Percentiles rank a stretch among this genome's conserved stretches.
phyloP scores from a whole-genome alignment of 768 basidiomycete species.

The Podaxis sp. region DNA sequence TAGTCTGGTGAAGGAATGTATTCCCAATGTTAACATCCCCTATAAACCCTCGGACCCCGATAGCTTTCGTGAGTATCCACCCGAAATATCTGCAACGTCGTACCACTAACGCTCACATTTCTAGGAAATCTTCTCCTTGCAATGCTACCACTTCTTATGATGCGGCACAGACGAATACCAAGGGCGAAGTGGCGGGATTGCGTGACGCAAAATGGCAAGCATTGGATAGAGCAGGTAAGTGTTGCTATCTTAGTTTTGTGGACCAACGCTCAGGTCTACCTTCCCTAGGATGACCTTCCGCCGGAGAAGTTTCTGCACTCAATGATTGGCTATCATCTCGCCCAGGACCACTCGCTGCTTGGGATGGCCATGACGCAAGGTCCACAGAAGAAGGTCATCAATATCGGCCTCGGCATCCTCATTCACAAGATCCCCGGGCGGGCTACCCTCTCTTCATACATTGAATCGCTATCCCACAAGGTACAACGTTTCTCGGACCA shows the following conservation, averaged over 20 bases:
- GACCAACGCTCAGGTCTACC: background rate
- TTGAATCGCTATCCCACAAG: conserved; percentile 76
- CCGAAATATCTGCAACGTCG: background rate
- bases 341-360: conserved; percentile 65
- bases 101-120: conserved; percentile 13
- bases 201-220: conserved; percentile 61
- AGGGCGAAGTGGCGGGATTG: conserved; percentile 73
- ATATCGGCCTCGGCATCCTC: conserved; percentile 81
- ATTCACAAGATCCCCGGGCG: conserved; percentile 63
- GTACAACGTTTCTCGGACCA: conserved; percentile 36
- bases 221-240: conserved; percentile 77
- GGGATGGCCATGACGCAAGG: conserved; percentile 90
- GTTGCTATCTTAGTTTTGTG: background rate
- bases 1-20: conserved; percentile 58
- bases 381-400: conserved; percentile 68
- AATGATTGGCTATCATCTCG: conserved; percentile 79
- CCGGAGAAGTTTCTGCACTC: conserved; percentile 66
- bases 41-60: conserved; percentile 61
- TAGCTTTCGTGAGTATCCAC: conserved; percentile 57
- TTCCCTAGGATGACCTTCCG: conserved; percentile 53
- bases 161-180: conserved; percentile 80
- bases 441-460: conserved; percentile 61
- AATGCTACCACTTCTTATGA: conserved; percentile 81
- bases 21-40: conserved; percentile 52
- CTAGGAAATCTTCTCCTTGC: conserved; percentile 70